Conservation (phyloP, 2,329 filamentous ascomycete species). For the Aspergillus sp. region DNA sequence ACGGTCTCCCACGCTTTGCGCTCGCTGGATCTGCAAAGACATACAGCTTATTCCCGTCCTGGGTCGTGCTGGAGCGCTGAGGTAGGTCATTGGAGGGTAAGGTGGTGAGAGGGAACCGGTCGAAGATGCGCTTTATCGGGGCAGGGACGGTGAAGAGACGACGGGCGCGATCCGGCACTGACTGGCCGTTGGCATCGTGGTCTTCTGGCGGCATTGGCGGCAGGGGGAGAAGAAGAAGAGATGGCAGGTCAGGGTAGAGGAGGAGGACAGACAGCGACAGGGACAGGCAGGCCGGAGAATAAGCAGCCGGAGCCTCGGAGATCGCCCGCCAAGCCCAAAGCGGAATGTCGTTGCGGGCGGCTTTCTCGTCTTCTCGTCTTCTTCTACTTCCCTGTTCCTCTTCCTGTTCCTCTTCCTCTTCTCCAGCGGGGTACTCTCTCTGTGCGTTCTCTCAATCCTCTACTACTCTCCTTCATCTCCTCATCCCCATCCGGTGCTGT, state of each 20-base stretch:
- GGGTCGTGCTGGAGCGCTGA: constrained; percentile 43
- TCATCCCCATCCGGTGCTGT: no score
- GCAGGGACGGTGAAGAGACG: constrained; percentile 46
- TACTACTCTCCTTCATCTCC: no score
- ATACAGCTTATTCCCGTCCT: constrained; percentile 54
- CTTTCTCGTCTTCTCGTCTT: not conserved
- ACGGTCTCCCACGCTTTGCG: constrained; percentile 54
- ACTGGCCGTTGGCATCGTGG: constrained; percentile 15
- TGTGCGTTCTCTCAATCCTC: no score
- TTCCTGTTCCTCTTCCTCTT: not conserved
- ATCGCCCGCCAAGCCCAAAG: not conserved
- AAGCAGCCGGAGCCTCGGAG: not conserved
- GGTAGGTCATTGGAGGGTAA: constrained; percentile 71
- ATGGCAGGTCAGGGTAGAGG: constrained; percentile 4
- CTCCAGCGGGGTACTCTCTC: no score
- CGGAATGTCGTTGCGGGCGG: not conserved
- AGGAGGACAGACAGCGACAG: not conserved
- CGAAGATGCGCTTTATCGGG: constrained; percentile 74
- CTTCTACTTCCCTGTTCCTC: not conserved
- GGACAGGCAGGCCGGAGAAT: not conserved
- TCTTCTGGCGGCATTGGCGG: constrained; percentile 17
- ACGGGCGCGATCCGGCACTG: constrained; percentile 16
- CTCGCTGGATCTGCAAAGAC: constrained; percentile 64
- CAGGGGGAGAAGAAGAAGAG: not conserved
- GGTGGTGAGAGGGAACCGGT: constrained; percentile 67